Evolutionary conservation across 495 filamentous ascomycete species (phyloP).

Genomic region (Neurospora sp.): DNA sequence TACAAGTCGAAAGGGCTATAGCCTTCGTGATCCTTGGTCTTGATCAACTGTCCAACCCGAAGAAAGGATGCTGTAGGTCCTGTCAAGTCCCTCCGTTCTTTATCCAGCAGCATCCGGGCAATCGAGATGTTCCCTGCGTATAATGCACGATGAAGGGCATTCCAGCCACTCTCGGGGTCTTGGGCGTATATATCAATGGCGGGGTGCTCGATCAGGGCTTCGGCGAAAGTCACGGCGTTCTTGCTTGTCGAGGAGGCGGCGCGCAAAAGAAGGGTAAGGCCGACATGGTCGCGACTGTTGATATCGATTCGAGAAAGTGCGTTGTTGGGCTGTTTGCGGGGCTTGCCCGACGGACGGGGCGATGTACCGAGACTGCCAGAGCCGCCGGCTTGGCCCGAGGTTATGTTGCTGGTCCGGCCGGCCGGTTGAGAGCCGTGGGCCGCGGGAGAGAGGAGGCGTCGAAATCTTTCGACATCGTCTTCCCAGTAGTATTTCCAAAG

Average conservation of each 20-base stretch:
- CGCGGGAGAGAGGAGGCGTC: slow-evolving; percentile 64
- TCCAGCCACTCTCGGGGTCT: slow-evolving; percentile 93
- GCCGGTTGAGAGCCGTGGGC: slow-evolving; percentile 39
- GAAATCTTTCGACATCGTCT: slow-evolving; percentile 90
- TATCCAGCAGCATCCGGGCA: slow-evolving; percentile 66
- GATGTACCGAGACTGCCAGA: slow-evolving; percentile 30
- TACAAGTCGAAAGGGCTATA: slow-evolving; percentile 92
- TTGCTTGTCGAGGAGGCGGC: slow-evolving; percentile 63
- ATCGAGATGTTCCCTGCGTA: slow-evolving; percentile 89
- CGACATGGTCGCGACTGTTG: slow-evolving; percentile 69
- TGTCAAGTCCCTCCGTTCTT: slow-evolving; percentile 58
- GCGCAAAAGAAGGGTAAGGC: slow-evolving; percentile 77
- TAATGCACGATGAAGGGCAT: slow-evolving; percentile 80
- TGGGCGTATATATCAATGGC: slow-evolving; percentile 77
- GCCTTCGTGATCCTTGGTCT: slow-evolving; percentile 91
- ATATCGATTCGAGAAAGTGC: slow-evolving; percentile 60
- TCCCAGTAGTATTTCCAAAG: slow-evolving; percentile 93
- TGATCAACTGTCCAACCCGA: slow-evolving; percentile 59
- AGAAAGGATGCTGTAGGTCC: slow-evolving; percentile 33
- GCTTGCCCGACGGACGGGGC: slow-evolving; percentile 32
- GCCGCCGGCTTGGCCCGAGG: slow-evolving; percentile 15
- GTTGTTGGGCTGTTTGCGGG: slow-evolving; percentile 30
- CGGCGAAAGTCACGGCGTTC: slow-evolving; percentile 60
- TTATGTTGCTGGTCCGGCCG: slow-evolving; percentile 29
- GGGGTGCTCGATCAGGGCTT: slow-evolving; percentile 68